Base-by-base conservation (phyloP, 306 rosid species). In the Gastrolobium villosum region DNA sequence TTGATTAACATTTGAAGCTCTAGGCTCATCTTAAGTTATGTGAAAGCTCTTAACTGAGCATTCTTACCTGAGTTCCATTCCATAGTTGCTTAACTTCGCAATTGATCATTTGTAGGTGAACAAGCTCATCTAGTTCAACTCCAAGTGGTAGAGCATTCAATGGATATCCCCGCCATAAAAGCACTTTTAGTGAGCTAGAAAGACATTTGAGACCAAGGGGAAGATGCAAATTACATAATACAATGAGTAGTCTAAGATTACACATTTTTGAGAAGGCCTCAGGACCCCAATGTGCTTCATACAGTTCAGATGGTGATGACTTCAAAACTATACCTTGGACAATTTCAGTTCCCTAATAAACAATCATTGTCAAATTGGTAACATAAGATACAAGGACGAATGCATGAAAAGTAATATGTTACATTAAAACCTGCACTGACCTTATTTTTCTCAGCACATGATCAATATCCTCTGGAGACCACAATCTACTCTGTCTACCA, bases 401-500 rank as follows among this genome's bases (percentile, higher is more conserved):
- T 20, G 26, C 26, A 20, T 20, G 0, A 20, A 20, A 20, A 20
- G 26, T 20, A 20, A 20, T 20, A 20, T 20, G 26, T 20, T 20
- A 20, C 26, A 20, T 20, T 20, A 20, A 20, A 20, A 20, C 26
- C 26, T 20, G 26, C 26, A 13, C 49, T 53, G 41, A 77, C 73
- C 49, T 41, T 69, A 34, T 78, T 69, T 4, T 75, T 56, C 48
- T 15, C 13, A 85, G 37, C 9, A 85, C 62, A n/a, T 79, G 43
- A 35, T 62, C 45, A 28, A 82, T 48, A 41, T 85, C 86, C 2
- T 74, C 72, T 4, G 57, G 44, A 55, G 72, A 46, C 76, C 86
- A 85, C 36, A 85, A 55, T 40, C 88, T 78, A 48, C 84, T 78
- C 5, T 76, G 63, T 15, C 56, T 74, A 49, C 79, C 13, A 0